Evolutionary conservation across 305 asterid species (phyloP).

Genomic region (Fraxinus angustifolia): DNA sequence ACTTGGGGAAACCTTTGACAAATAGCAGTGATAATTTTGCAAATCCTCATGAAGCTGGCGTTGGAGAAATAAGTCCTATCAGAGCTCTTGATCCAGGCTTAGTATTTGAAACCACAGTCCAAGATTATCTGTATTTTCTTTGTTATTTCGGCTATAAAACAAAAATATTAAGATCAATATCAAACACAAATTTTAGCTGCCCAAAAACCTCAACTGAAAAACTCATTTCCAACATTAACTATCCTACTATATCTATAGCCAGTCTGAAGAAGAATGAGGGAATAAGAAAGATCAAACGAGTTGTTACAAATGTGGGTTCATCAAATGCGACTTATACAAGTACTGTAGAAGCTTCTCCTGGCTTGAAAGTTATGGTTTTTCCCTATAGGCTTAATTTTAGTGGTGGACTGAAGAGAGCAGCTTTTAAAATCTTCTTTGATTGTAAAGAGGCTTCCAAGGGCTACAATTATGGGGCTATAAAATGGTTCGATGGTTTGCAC

Average conservation of each 20-base stretch:
- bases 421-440: constrained; percentile 51
- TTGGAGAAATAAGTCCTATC: constrained; percentile 52
- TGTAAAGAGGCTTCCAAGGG: constrained; percentile 47
- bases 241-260: constrained; percentile 60
- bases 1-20: constrained; percentile 41
- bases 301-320: constrained; percentile 49
- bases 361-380: constrained; percentile 40
- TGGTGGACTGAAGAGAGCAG: constrained; percentile 22
- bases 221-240: constrained; percentile 49
- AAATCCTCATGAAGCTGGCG: constrained; percentile 58
- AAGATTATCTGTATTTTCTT: constrained; percentile 51
- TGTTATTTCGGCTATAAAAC: constrained; percentile 54
- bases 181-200: constrained; percentile 43
- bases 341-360: constrained; percentile 42
- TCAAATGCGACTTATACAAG: constrained; percentile 37
- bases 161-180: constrained; percentile 33
- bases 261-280: constrained; percentile 26
- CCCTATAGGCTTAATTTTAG: constrained; percentile 39
- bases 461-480: constrained; percentile 53
- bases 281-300: constrained; percentile 40
- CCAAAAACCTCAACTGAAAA: constrained; percentile 24
- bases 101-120: constrained; percentile 45
- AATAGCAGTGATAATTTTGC: constrained; percentile 33
- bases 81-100: constrained; percentile 68
- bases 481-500: constrained; percentile 61